Percentiles rank a stretch among this genome's conserved stretches.
These are phyloP conservation scores for Raffaelea arxii DNA, from an alignment of 2,329 filamentous ascomycete genomes.

Conservation along the genomic window DNA sequence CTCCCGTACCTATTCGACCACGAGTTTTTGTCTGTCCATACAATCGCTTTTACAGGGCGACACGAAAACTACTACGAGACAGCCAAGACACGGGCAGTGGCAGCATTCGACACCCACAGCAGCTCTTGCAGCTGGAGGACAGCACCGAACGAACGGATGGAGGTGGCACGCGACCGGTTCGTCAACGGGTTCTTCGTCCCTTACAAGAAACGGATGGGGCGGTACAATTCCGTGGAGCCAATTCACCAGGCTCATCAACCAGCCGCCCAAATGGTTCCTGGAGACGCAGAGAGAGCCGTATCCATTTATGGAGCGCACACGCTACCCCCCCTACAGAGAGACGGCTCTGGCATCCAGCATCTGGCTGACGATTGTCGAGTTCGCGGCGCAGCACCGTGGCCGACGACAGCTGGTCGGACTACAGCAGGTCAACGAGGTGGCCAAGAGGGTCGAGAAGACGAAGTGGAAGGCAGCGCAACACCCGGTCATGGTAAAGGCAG, in stretches of 20 bases:
- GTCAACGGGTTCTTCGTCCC: slow-evolving; percentile 27
- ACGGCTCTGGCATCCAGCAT: too few relatives aligned
- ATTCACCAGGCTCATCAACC: too few relatives aligned
- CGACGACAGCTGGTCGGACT: slow-evolving; percentile 43
- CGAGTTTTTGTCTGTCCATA: slow-evolving; percentile 54
- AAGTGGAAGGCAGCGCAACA: slow-evolving; percentile 7
- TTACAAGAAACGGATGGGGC: too few relatives aligned
- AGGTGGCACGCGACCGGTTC: slow-evolving; percentile 51
- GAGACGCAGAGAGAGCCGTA: too few relatives aligned
- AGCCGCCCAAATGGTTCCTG: too few relatives aligned
- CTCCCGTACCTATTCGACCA: slow-evolving; percentile 43
- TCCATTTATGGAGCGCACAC: too few relatives aligned
- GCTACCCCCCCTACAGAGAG: too few relatives aligned
- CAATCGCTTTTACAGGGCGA: slow-evolving; percentile 49
- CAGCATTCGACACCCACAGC: slow-evolving; percentile 20
- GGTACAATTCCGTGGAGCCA: too few relatives aligned
- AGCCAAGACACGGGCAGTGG: slow-evolving; percentile 39
- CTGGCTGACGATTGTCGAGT: neutral
- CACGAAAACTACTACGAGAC: slow-evolving; percentile 34
- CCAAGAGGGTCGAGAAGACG: slow-evolving; percentile 16
- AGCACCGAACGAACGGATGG: slow-evolving; percentile 64
- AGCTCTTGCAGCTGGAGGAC: slow-evolving; percentile 60
- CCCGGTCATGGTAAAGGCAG: neutral
- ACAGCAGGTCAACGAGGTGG: slow-evolving; percentile 39
- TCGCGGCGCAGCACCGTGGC: slow-evolving; percentile 1